Evolutionary conservation across 2,329 filamentous ascomycete species (phyloP), one percentile per base, ranked within the genome.

Genomic region (Drechslerella dactyloides): DNA sequence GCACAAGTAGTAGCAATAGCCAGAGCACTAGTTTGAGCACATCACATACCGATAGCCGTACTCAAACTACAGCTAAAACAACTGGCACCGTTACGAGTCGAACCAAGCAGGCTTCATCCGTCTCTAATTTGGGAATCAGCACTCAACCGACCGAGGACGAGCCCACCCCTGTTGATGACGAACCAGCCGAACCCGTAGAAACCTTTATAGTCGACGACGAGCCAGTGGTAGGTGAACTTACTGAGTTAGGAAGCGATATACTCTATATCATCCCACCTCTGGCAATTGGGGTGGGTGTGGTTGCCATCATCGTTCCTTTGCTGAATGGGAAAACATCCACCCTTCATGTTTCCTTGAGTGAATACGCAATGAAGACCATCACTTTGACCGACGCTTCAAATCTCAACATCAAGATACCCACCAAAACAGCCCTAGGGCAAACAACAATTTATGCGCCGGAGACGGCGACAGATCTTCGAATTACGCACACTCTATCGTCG

Each of bases 351-450:
- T 48, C 42, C 35, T 35, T 35, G 7, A n/a, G 23, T 13, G 42
- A 15, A 13, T 51, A 59, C 24, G 33, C 23, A 17, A 59, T 21
- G 15, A 19, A 59, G 4, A 59, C 56, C 4, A 33, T 59, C 44
- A 50, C 23, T 2, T 59, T 59, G 15, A 35, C 42, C 1, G 15
- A 59, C 15, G 27, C 27, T 13, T 59, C 56, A 5, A 59, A 51
- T 3, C 33, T 50, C 27, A 46, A 50, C 23, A 4, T 59, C 11
- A 51, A 15, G 1, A 50, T 24, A 19, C 23, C 44, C 19, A 42
- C 21, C 24, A 57, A 11, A 57, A 24, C 37, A 46, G 33, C 37
- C 23, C 23, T 10, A 5, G 37, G 30, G 11, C 40, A 17, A 21
- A 24, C 17, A 46, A 44, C 21, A n/a, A 42, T 40, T 2, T 44